Conservation (phyloP, 495 filamentous ascomycete genomes). For the Talaromyces ruber region DNA sequence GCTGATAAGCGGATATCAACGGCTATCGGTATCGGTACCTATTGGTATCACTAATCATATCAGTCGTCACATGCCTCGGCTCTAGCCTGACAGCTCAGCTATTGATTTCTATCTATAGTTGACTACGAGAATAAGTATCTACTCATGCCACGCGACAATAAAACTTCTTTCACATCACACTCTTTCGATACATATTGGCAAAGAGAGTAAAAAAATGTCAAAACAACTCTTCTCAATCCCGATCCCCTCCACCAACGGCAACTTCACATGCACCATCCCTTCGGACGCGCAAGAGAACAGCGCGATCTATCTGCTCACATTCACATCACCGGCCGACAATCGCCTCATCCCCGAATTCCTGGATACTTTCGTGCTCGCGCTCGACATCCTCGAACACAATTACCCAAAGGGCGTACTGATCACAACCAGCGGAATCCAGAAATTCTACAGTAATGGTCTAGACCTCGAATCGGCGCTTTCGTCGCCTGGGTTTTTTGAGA, state of each 20-base stretch:
- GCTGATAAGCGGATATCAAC: neutral
- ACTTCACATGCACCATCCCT: slow-evolving; percentile 49
- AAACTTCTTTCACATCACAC: neutral
- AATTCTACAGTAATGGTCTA: slow-evolving; percentile 78
- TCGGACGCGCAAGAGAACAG: slow-evolving; percentile 23
- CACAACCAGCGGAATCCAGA: slow-evolving; percentile 62
- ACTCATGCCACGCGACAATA: neutral
- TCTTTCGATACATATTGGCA: no score
- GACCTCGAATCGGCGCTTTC: slow-evolving; percentile 50
- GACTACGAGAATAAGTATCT: neutral
- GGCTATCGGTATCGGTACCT: neutral
- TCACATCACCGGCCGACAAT: slow-evolving; percentile 64
- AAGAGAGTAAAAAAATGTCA: neutral
- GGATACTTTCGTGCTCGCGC: slow-evolving; percentile 54
- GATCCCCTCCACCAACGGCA: slow-evolving; percentile 35
- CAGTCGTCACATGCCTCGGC: neutral
- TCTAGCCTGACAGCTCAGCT: neutral
- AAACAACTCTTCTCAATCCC: slow-evolving; percentile 36
- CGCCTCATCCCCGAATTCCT: slow-evolving; percentile 61
- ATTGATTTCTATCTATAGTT: neutral
- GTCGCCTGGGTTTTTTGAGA: slow-evolving; percentile 43
- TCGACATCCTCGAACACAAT: slow-evolving; percentile 63
- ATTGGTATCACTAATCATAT: neutral
- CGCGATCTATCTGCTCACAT: slow-evolving; percentile 63
- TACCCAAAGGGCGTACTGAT: slow-evolving; percentile 62